Percentiles rank a stretch among this genome's conserved stretches.
Evolutionary conservation across 2,329 filamentous ascomycete species (phyloP).

Genomic region (Fusarium verticillioides): DNA sequence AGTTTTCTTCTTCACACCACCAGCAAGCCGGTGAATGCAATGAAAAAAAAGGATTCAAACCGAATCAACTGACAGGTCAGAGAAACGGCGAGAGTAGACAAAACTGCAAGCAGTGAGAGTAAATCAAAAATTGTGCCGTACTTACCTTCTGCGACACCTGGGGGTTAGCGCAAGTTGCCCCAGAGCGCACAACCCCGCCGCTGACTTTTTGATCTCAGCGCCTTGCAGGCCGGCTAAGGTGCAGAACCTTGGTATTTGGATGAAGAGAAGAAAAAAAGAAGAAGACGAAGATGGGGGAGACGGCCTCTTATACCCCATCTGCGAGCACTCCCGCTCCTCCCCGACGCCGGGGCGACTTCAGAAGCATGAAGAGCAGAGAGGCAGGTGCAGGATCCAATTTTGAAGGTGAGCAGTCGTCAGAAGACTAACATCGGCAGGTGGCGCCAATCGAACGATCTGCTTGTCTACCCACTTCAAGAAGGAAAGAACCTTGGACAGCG

Average conservation of each 20-base stretch:
- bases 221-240: background rate
- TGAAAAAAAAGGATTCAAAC: background rate
- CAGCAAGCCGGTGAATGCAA: conserved; percentile 7
- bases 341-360: background rate
- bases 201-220: background rate
- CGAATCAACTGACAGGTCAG: background rate
- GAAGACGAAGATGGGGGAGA: background rate
- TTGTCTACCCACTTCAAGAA: too few relatives aligned
- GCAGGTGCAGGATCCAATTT: background rate
- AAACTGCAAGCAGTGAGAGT: conserved; percentile 2
- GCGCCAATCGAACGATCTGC: background rate
- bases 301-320: background rate
- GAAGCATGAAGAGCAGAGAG: background rate
- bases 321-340: background rate
- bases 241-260: too few relatives aligned
- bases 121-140: background rate
- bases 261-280: background rate
- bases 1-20: conserved; percentile 1
- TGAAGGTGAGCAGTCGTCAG: background rate
- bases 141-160: background rate
- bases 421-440: background rate
- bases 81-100: background rate
- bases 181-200: background rate
- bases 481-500: background rate
- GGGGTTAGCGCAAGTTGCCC: background rate